Evolutionary conservation across 1,139 yeast genomes (phyloP).

Genomic region (Geotrichum carabidarum): DNA sequence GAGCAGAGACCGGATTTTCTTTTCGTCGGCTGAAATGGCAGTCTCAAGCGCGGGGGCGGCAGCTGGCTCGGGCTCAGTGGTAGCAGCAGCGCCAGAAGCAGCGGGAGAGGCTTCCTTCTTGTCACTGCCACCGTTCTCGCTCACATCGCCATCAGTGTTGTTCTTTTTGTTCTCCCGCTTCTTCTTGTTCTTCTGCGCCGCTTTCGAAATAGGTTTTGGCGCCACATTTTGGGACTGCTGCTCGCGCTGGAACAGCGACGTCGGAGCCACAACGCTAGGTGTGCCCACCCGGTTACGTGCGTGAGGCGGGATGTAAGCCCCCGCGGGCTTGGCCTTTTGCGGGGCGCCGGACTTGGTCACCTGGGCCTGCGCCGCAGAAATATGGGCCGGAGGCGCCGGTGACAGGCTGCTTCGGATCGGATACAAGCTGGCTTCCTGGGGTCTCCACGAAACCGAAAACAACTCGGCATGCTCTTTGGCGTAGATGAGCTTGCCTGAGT

Average conservation of each 20-base stretch:
- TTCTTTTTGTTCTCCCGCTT: conserved; percentile 65
- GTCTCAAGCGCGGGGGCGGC: conserved; percentile 29
- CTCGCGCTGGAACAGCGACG: conserved; percentile 34
- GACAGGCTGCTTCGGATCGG: conserved; percentile 48
- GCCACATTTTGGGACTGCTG: conserved; percentile 25
- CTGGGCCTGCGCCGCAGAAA: conserved; percentile 43
- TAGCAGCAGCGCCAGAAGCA: conserved; percentile 29
- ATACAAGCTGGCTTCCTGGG: conserved; percentile 54
- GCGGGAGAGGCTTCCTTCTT: conserved; percentile 24
- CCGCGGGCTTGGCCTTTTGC: conserved; percentile 51
- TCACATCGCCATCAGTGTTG: conserved; percentile 31
- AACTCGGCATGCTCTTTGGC: conserved; percentile 77
- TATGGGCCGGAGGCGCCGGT: conserved; percentile 64
- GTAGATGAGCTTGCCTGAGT: conserved; percentile 73
- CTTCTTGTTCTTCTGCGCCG: conserved; percentile 71
- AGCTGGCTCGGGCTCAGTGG: conserved; percentile 26
- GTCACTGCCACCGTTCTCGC: conserved; percentile 27
- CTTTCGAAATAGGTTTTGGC: conserved; percentile 44
- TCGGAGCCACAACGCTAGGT: conserved; percentile 34
- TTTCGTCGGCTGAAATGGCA: conserved; percentile 58
- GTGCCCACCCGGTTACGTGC: conserved; percentile 49
- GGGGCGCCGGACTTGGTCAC: conserved; percentile 27
- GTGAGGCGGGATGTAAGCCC: conserved; percentile 95
- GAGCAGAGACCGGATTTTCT: conserved; percentile 81
- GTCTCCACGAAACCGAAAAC: conserved; percentile 80